Base-by-base conservation (phyloP, 2,329 filamentous ascomycete species). In the Colletotrichum echinochloae region DNA sequence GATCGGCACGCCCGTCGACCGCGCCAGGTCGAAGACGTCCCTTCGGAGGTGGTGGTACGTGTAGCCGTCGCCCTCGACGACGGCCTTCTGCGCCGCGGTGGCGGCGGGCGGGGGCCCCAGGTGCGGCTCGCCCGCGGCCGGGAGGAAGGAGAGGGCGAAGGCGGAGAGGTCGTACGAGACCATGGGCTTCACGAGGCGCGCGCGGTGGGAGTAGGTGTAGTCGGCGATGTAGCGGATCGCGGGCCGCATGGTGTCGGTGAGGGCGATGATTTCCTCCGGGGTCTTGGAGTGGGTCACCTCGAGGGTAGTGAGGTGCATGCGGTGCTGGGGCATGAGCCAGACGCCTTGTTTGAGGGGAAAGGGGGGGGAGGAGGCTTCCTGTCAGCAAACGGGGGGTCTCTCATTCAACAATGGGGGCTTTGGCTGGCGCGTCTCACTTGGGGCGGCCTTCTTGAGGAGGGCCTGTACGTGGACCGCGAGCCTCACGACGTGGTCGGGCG, bases 41-140 rank as follows among this genome's bases (percentile, higher is more conserved):
- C 91, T 87, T 3, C 95, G 90, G 11, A 98, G 88, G 79, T 98
- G 95, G 78, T 98, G 95, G 79, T 98, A 98, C 0, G 92, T 95
- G 81, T 94, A 98, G 1, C 74, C 77, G 74, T 96, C 92, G 23
- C 88, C 86, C 48, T 85, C 81, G 20, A 83, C 78, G 18, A 80
- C 79, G 52, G 76, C 74, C 16, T 74, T 75, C 23, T 76, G 76
- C n/a, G 75, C 73, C 37, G 82, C 79, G 0, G 83, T 81, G 5
- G 79, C 78, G 1, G 78, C 77, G 1, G 85, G 80, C 5, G 81
- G 67, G 1, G 85, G 83, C 26, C 83, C 82, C 30, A 79, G 46
- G 1, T 78, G 74, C 1, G 79, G 75, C 81, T 94, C 91, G 14
- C 89, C 90, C 5, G 90, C 87, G 0, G 93, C 94, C 0, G 95